Conservation (phyloP, 2,329 filamentous ascomycete genomes). For the Aureobasidium mangrovei region DNA sequence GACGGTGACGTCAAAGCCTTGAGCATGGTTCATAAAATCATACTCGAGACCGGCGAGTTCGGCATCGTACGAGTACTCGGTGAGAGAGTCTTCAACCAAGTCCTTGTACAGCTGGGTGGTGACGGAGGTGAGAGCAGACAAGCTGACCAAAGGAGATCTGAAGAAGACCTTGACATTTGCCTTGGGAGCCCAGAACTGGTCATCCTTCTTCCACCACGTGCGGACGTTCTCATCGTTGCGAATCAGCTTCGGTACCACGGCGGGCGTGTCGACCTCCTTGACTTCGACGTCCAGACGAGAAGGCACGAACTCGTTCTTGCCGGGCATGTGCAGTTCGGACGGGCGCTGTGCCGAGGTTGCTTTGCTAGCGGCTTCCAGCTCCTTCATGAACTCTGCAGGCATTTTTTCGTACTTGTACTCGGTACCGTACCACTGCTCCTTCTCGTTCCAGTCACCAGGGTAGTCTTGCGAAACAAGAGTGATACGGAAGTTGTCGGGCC, state of each 20-base stretch:
- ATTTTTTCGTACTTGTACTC: constrained; percentile 82
- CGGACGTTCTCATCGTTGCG: constrained; percentile 73
- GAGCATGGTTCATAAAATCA: constrained; percentile 60
- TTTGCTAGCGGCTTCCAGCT: constrained; percentile 57
- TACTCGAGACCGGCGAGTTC: constrained; percentile 87
- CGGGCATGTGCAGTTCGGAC: constrained; percentile 70
- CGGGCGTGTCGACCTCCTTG: constrained; percentile 71
- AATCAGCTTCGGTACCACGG: constrained; percentile 68
- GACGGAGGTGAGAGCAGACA: constrained; percentile 68
- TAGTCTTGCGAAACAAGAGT: constrained; percentile 74
- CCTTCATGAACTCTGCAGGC: constrained; percentile 61
- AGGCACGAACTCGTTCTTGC: constrained; percentile 92
- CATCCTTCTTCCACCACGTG: constrained; percentile 97
- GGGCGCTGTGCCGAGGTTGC: constrained; percentile 49
- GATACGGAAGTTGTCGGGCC: constrained; percentile 83
- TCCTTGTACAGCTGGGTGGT: constrained; percentile 75
- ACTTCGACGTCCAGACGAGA: constrained; percentile 90
- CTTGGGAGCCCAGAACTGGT: constrained; percentile 96
- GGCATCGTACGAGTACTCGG: constrained; percentile 92
- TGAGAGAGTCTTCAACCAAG: constrained; percentile 77
- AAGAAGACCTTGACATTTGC: constrained; percentile 77
- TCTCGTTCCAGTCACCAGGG: constrained; percentile 75
- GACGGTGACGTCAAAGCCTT: constrained; percentile 69
- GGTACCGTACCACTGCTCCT: constrained; percentile 96
- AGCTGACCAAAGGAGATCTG: constrained; percentile 67